Conservation (phyloP, 139 green algal species). For the Coccomyxa sp. region DNA sequence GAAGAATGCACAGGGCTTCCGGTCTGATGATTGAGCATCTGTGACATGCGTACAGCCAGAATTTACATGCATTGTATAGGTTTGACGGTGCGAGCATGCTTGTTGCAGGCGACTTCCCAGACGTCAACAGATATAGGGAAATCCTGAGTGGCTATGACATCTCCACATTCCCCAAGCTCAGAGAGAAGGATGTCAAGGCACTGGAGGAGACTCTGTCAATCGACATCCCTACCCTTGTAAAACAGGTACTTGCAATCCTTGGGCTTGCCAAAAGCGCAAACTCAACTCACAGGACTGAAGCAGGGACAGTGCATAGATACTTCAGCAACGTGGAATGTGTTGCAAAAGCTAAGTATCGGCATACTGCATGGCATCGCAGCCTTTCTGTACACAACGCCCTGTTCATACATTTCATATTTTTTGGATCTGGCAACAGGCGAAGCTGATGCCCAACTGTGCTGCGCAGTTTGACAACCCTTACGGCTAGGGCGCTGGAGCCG, state of each 20-base stretch:
- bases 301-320: not conserved
- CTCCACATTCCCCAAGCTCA: slow-evolving; percentile 69
- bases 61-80: not conserved
- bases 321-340: not conserved
- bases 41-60: not conserved
- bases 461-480: slow-evolving; percentile 24
- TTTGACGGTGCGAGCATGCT: not conserved
- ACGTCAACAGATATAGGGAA: slow-evolving; percentile 75
- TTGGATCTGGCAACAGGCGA: not conserved
- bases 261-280: not conserved
- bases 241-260: slow-evolving; percentile 10
- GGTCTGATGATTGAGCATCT: not conserved
- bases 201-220: slow-evolving; percentile 79
- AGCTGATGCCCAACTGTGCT: not conserved
- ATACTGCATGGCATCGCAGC: not conserved
- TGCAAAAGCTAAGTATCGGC: not conserved
- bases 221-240: slow-evolving; percentile 89
- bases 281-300: not conserved
- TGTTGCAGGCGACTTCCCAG: slow-evolving; percentile 82
- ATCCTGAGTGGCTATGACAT: slow-evolving; percentile 85
- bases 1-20: not conserved
- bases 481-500: no score
- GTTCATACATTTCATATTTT: not conserved
- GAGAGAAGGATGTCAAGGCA: slow-evolving; percentile 42
- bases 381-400: not conserved